Evolutionary conservation across 768 basidiomycete genomes (phyloP), one percentile per base, ranked within the genome.

Genomic region (Lentinula detonsa): DNA sequence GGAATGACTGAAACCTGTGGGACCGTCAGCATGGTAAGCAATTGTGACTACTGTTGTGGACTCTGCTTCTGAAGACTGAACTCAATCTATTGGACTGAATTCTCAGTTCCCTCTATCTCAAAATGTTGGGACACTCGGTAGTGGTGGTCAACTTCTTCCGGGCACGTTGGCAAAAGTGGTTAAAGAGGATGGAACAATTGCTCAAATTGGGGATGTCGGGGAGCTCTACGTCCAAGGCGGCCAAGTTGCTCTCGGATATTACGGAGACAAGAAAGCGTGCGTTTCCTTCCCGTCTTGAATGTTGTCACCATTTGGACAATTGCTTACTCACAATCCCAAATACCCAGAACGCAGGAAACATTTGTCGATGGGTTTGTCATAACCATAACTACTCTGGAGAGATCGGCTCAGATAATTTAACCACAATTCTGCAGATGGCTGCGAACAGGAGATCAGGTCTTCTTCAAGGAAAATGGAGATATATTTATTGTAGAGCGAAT

Each of bases 401-500:
- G 13, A 10, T 50, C 33, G 16, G 2, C 7, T 16, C 57, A 18
- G n/a, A 34, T 35, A 18, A n/a, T 21, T 59, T 1, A 35, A 15
- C 23, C 7, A 75, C 23, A 18, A 4, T 11, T 40, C 37, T 35
- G 37, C 70, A 43, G 70, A 72, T 61, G 78, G 83, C 64, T 83
- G 5, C 71, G 72, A 51, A 80, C 74, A 0, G 79, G 78, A 2
- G 79, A 81, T 61, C 76, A 82, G 62, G 82, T 82, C 42, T 71
- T 72, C 64, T 75, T 84, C 65, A 76, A 80, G 57, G 69, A 72
- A 39, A 70, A 74, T 37, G 74, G 74, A 3, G 79, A 83, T 57
- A 70, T 82, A 5, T 79, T 79, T 62, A 72, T 84, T 45, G 72
- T 84, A 4, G 81, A 84, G 62, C 76, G 82, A 15, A 67, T 81